Evolutionary conservation across 805 yeast genomes (phyloP).

Genomic region (Candida orba): DNA sequence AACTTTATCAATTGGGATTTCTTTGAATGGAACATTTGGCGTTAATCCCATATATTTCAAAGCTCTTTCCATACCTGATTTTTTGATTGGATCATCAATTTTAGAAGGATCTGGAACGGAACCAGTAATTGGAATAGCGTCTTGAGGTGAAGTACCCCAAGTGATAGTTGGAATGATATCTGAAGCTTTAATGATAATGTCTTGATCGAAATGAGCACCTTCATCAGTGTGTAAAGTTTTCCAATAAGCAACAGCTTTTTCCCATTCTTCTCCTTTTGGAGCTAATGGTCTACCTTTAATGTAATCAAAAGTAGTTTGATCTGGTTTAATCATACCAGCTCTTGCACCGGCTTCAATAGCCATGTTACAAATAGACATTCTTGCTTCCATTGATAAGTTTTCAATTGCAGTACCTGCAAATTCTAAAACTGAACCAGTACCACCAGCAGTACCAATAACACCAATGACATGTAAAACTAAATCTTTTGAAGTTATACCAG

Average conservation of each 20-base stretch:
- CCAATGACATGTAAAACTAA: constrained; percentile 91
- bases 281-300: constrained; percentile 91
- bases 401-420: constrained; percentile 95
- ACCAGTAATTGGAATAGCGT: constrained; percentile 91
- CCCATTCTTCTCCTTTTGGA: constrained; percentile 93
- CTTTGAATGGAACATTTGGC: constrained; percentile 72
- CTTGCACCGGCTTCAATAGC: constrained; percentile 98
- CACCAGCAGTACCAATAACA: constrained; percentile 98
- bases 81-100: constrained; percentile 63
- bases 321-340: constrained; percentile 99
- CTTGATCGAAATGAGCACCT: constrained; percentile 84
- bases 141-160: constrained; percentile 99
- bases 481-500: constrained; percentile 95
- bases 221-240: constrained; percentile 78
- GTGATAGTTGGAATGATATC: constrained; percentile 95
- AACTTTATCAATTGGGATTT: constrained; percentile 82
- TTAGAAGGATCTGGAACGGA: constrained; percentile 84
- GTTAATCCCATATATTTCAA: constrained; percentile 85
- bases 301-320: constrained; percentile 80
- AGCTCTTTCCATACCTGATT: constrained; percentile 85
- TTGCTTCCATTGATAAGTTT: constrained; percentile 87
- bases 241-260: constrained; percentile 91
- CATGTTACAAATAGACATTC: constrained; percentile 99
- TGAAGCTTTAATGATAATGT: constrained; percentile 68
- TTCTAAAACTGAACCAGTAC: constrained; percentile 95